These are phyloP conservation scores for Aaosphaeria pasadenensis DNA, from an alignment of 2,329 filamentous ascomycete species.

Conservation along the genomic window DNA sequence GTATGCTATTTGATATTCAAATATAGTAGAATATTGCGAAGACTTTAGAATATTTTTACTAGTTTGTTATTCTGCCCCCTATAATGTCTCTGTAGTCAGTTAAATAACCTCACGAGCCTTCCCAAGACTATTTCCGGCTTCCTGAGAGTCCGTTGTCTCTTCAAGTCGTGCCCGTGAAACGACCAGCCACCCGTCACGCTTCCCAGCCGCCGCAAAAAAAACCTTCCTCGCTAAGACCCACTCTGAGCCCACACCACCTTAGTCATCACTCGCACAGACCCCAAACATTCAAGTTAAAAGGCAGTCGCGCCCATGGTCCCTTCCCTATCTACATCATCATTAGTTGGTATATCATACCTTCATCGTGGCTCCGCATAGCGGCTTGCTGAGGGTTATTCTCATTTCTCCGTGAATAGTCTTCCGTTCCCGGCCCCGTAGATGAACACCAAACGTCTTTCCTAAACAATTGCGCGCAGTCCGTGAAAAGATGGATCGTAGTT, in stretches of 20 bases:
- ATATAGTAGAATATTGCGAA: no score
- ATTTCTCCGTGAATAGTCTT: conserved; percentile 36
- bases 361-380: conserved; percentile 41
- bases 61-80: no score
- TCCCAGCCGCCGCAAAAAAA: not conserved
- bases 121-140: no score
- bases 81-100: no score
- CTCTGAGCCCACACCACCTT: not conserved
- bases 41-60: no score
- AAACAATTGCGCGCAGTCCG: conserved; percentile 36
- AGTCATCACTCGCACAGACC: conserved; percentile 6
- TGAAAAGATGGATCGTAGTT: conserved; percentile 42
- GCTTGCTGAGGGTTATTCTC: conserved; percentile 42
- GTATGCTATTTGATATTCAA: no score
- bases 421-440: conserved; percentile 45
- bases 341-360: conserved; percentile 33
- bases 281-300: conserved; percentile 17
- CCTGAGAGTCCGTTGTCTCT: no score
- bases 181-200: no score
- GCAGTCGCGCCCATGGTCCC: conserved; percentile 15
- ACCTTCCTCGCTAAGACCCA: not conserved
- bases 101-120: no score
- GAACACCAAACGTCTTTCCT: conserved; percentile 35
- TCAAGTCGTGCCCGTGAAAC: no score
- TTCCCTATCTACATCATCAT: conserved; percentile 27